phyloP scores from a whole-genome alignment of 2,329 filamentous ascomycete species.

The Sporothrix brunneoviolacea region DNA sequence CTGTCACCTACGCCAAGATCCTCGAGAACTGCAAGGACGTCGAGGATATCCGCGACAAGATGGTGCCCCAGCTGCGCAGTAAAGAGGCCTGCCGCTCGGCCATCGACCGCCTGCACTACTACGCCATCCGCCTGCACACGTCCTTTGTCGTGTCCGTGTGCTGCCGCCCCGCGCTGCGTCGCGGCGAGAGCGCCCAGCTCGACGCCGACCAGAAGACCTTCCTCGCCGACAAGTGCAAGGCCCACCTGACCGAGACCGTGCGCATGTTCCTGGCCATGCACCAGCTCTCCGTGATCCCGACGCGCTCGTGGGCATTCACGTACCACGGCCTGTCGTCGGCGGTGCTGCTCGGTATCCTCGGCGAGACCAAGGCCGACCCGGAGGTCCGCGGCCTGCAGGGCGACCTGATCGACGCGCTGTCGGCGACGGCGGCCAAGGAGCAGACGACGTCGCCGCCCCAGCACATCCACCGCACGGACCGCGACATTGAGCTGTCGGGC shows the following conservation, averaged over 20 bases:
- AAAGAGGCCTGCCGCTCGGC: conserved; percentile 60
- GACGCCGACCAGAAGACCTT: conserved; percentile 45
- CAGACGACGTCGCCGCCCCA: conserved; percentile 42
- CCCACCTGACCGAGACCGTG: conserved; percentile 58
- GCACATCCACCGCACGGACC: conserved; percentile 48
- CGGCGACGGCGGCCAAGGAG: conserved; percentile 58
- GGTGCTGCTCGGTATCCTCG: conserved; percentile 55
- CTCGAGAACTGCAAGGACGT: conserved; percentile 50
- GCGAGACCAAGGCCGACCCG: conserved; percentile 56
- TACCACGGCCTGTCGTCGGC: conserved; percentile 62
- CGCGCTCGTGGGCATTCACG: conserved; percentile 61
- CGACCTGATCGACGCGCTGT: conserved; percentile 56
- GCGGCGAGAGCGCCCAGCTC: conserved; percentile 43
- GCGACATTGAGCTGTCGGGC: conserved; percentile 56
- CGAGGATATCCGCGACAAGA: conserved; percentile 43
- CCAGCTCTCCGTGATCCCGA: conserved; percentile 59
- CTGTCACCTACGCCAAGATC: conserved; percentile 48
- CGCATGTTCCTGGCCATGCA: conserved; percentile 65
- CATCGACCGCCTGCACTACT: conserved; percentile 56
- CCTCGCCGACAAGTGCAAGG: conserved; percentile 53
- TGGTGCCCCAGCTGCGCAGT: conserved; percentile 46
- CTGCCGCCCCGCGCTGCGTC: conserved; percentile 54
- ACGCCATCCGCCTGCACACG: conserved; percentile 57
- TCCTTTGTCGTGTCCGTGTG: conserved; percentile 60
- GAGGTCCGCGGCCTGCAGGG: conserved; percentile 59